Base-by-base conservation (phyloP, 2,329 filamentous ascomycete genomes). In the Pseudocercospora vitis region DNA sequence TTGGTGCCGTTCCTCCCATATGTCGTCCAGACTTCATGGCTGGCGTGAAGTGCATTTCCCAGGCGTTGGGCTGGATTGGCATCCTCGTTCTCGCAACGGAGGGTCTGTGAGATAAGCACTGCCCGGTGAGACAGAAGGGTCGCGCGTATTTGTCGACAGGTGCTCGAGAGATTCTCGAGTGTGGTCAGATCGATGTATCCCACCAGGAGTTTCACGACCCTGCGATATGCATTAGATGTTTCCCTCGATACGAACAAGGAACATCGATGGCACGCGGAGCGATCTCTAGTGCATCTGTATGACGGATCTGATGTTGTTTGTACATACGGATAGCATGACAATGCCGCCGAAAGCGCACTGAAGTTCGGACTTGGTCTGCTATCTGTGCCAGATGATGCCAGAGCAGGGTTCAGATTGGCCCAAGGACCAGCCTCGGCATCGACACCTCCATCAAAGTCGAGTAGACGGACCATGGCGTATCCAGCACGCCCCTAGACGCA, bases 171-270 rank as follows among this genome's bases (percentile, higher is more conserved):
- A 60, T 86, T 85, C 71, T 95, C 86, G 64, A 96, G 82, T 11
- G 89, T 87, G 71, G 92, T 96, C 47, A 96, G 81, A 70, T 97
- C 92, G 69, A 96, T 83, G 63, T 82, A 81, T 26, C 83, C 81
- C 45, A 88, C 87, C 61, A 96, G 81, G 64, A 86, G 82, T 60
- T 84, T 82, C 63, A 88, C 84, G 68, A 96, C 83, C 65, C 91
- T 96, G 75, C 48, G 37, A 40, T n/a, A 1, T 23, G 19, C 12
- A 19, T 40, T 23, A 39, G 35, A 39, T 39, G 19, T 39, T 39
- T 39, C 35, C 21, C 35, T 5, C 35, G 16, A 39, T 14, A 9
- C 12, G 16, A 21, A 9, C 19, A 3, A 9, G 14, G 18, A 11
- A 2, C 18, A 1, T 2, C 9, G 2, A 18, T 23, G 9, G 35